A percentile compares a stretch with the other conserved stretches of the same genome.
Evolutionary conservation across 495 filamentous ascomycete genomes (phyloP).

Genomic region (Neurospora terricola): DNA sequence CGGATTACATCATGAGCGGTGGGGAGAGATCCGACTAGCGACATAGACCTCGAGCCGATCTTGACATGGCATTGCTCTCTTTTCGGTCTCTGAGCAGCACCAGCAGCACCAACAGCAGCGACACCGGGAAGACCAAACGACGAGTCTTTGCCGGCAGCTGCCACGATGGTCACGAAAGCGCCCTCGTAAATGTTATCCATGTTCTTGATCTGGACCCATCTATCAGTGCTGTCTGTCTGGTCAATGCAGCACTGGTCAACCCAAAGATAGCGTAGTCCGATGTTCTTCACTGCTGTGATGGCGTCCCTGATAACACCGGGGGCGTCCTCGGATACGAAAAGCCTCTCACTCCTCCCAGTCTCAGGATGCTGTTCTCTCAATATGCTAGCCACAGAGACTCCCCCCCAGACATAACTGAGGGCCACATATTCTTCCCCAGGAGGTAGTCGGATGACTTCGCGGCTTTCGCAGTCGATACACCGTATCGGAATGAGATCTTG

Average conservation of each 20-base stretch:
- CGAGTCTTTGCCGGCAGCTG: conserved; percentile 12
- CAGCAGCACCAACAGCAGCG: neutral
- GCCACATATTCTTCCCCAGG: neutral
- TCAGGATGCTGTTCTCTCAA: too few species aligned
- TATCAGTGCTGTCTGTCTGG: neutral
- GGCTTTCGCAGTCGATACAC: neutral
- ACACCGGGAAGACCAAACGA: conserved; percentile 16
- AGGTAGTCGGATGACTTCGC: neutral
- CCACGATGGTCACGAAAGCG: conserved; percentile 13
- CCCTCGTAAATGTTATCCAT: conserved; percentile 17
- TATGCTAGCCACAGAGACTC: too few species aligned
- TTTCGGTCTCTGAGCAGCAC: neutral
- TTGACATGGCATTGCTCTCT: neutral
- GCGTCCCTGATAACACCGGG: neutral
- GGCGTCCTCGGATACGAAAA: neutral
- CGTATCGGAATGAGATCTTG: neutral
- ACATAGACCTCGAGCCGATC: neutral
- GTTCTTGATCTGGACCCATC: conserved; percentile 4
- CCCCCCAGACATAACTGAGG: neutral
- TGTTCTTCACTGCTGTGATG: neutral
- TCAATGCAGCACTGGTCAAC: neutral
- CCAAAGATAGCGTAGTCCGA: neutral
- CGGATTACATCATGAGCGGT: neutral
- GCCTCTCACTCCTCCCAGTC: neutral
- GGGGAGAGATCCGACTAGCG: neutral